These are phyloP conservation scores for Mucor indicus DNA, from an alignment of 371 early-diverging fungal species.

Conservation along the genomic window DNA sequence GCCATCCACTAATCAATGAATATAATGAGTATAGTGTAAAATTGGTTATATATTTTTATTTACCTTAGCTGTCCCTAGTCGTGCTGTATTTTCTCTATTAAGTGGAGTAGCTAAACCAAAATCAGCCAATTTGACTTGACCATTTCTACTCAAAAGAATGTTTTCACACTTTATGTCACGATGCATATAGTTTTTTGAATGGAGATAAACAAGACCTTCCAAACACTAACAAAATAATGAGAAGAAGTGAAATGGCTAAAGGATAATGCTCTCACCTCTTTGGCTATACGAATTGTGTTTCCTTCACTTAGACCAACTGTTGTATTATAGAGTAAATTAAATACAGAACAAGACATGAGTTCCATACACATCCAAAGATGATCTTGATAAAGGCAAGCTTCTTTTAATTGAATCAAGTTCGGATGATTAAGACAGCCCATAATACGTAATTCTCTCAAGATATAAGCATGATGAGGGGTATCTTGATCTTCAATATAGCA, in stretches of 20 bases:
- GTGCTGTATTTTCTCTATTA: constrained; percentile 26
- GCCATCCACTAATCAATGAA: constrained; percentile 45
- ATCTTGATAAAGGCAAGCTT: constrained; percentile 43
- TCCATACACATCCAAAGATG: constrained; percentile 57
- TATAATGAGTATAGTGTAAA: neutral
- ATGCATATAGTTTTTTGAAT: constrained; percentile 50
- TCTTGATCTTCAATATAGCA: constrained; percentile 50
- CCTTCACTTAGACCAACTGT: constrained; percentile 40
- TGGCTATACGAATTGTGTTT: constrained; percentile 36
- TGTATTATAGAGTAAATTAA: constrained; percentile 39
- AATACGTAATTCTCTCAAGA: constrained; percentile 45
- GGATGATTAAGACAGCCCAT: constrained; percentile 44
- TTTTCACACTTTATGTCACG: constrained; percentile 56
- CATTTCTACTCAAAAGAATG: constrained; percentile 36
- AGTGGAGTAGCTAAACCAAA: constrained; percentile 48
- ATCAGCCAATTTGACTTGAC: constrained; percentile 54
- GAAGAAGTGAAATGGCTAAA: no score
- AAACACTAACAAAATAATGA: constrained; percentile 37
- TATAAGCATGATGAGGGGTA: constrained; percentile 40
- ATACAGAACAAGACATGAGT: constrained; percentile 51
- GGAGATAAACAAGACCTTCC: constrained; percentile 46
- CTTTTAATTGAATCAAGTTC: constrained; percentile 38
- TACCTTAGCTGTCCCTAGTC: constrained; percentile 49
- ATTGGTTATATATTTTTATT: neutral
- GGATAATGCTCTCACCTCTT: no score